A percentile compares a stretch with the other conserved stretches of the same genome.
Evolutionary conservation across 129 eudicot genomes (phyloP).

Genomic region (Cynara cardunculus): DNA sequence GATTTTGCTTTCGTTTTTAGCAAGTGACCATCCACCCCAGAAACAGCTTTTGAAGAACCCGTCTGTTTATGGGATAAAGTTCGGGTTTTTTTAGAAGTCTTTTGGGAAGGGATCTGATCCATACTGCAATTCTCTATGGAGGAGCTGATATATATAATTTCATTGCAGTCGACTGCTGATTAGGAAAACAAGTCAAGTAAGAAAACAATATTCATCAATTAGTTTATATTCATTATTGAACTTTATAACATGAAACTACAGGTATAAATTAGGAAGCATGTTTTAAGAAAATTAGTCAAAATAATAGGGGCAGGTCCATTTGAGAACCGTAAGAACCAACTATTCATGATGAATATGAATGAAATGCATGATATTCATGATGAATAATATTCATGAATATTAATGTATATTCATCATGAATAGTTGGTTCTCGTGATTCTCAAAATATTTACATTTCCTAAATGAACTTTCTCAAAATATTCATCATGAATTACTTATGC

Average conservation of each 20-base stretch:
- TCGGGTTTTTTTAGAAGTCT: conserved; percentile 31
- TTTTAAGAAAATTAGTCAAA: too few species aligned
- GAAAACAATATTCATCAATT: not conserved
- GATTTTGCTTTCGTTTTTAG: conserved; percentile 44
- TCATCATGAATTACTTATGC: not conserved
- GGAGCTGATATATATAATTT: conserved; percentile 36
- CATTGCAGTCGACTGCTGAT: conserved; percentile 41
- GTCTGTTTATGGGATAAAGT: conserved; percentile 24
- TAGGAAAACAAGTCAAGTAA: not conserved
- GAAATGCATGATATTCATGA: not conserved
- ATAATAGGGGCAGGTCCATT: not conserved
- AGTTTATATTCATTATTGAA: too few species aligned
- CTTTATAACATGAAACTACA: not conserved
- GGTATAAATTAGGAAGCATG: too few species aligned
- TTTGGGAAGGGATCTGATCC: conserved; percentile 39
- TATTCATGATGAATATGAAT: not conserved
- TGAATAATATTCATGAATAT: not conserved
- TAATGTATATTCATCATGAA: not conserved
- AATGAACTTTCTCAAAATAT: not conserved
- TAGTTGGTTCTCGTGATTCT: not conserved
- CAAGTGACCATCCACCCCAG: too few species aligned
- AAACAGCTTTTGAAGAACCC: conserved; percentile 32
- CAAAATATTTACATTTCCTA: not conserved
- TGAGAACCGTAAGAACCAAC: not conserved
- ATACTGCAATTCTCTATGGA: conserved; percentile 46